Conservation (phyloP, 768 basidiomycete species). For the Phaeotremella fagi region DNA sequence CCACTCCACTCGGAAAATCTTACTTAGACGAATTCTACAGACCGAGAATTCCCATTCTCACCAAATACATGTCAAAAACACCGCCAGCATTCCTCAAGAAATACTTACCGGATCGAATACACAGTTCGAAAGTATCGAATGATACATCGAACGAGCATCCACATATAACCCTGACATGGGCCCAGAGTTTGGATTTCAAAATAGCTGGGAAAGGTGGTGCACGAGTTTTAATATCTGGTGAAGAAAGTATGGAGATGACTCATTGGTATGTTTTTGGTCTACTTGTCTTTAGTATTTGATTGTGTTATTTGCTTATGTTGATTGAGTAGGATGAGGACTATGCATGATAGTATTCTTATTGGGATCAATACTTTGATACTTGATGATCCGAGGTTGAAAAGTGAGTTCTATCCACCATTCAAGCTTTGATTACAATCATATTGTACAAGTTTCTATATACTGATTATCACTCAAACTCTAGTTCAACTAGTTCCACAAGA, state of each 20-base stretch:
- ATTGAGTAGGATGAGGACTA: slow-evolving; percentile 68
- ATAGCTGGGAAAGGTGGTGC: slow-evolving; percentile 70
- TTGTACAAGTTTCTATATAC: background rate
- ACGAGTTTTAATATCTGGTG: slow-evolving; percentile 77
- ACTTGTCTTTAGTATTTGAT: background rate
- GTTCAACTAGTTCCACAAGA: slow-evolving; percentile 39
- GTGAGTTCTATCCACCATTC: slow-evolving; percentile 51
- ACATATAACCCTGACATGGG: slow-evolving; percentile 51
- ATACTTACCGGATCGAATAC: too few relatives aligned
- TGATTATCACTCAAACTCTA: slow-evolving; percentile 6
- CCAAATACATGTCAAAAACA: too few relatives aligned
- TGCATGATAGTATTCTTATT: slow-evolving; percentile 89
- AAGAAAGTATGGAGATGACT: slow-evolving; percentile 86
- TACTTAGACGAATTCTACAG: too few relatives aligned
- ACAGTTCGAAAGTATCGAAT: too few relatives aligned
- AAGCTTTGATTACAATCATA: background rate
- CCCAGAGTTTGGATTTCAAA: slow-evolving; percentile 61
- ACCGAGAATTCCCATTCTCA: too few relatives aligned
- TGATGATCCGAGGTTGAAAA: slow-evolving; percentile 91
- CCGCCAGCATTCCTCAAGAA: too few relatives aligned
- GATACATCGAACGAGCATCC: too few relatives aligned
- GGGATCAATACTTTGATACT: slow-evolving; percentile 85
- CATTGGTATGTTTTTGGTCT: slow-evolving; percentile 62
- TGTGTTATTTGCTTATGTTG: background rate
- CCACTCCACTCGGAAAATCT: too few relatives aligned